Percentiles rank a stretch among this genome's conserved stretches.
Conservation (phyloP, 2,329 filamentous ascomycete species). For the Sarocladiaceae sp. region DNA sequence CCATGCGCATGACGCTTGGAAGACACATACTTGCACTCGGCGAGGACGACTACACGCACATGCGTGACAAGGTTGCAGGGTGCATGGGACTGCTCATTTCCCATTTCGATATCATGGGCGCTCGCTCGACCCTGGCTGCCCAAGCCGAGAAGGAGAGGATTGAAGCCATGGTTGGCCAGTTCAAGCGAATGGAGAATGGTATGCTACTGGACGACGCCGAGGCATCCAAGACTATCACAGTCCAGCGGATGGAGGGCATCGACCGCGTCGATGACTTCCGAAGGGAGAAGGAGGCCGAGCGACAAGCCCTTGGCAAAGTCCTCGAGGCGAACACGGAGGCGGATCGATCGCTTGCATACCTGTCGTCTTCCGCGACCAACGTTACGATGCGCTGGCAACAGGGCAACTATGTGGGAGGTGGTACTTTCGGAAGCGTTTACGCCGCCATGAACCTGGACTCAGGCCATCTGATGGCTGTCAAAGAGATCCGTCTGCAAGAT, state of each 20-base stretch:
- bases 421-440: slow-evolving; percentile 96
- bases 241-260: slow-evolving; percentile 68
- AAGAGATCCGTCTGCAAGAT: slow-evolving; percentile 95
- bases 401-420: slow-evolving; percentile 94
- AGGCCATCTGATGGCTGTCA: slow-evolving; percentile 95
- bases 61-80: slow-evolving; percentile 84
- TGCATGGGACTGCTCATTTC: slow-evolving; percentile 98
- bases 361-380: slow-evolving; percentile 91
- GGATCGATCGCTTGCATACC: slow-evolving; percentile 85
- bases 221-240: slow-evolving; percentile 65
- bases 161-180: slow-evolving; percentile 71
- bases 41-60: slow-evolving; percentile 75
- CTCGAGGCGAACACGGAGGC: slow-evolving; percentile 93
- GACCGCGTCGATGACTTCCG: slow-evolving; percentile 70
- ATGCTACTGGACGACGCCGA: slow-evolving; percentile 71
- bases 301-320: slow-evolving; percentile 78
- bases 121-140: slow-evolving; percentile 84
- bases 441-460: slow-evolving; percentile 96
- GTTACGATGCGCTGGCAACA: slow-evolving; percentile 97
- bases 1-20: slow-evolving; percentile 94
- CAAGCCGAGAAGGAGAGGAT: slow-evolving; percentile 87
- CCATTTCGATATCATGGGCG: slow-evolving; percentile 98
- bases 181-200: slow-evolving; percentile 68
- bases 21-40: slow-evolving; percentile 88
- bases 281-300: slow-evolving; percentile 73